Evolutionary conservation across 768 basidiomycete species (phyloP), one percentile per base, ranked within the genome.

Genomic region (Sporobolomyces pararoseus): DNA sequence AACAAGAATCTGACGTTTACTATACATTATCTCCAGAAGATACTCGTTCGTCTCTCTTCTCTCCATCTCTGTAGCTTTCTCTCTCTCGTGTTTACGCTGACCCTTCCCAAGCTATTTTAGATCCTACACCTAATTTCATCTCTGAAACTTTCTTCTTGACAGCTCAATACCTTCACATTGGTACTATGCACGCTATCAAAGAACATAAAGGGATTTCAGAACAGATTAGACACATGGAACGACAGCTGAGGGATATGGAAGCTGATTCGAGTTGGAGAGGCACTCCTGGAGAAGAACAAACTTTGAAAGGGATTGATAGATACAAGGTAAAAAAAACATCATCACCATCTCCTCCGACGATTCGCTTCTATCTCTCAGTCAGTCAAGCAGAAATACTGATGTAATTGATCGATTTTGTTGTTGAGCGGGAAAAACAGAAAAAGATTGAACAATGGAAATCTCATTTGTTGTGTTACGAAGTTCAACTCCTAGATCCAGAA

Each of bases 101-200:
- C n/a, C n/a, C n/a, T n/a, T n/a, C n/a, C n/a, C n/a, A n/a, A n/a
- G n/a, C n/a, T n/a, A n/a, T 37, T 17, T 39, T 4, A 59, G 75
- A 75, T 86, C 86, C 85, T 4, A 78, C 87, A 7, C 87, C 89
- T 3, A 96, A 96, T 78, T 99, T 99, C 80, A 91, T 97, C 71
- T 91, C 95, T 9, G 88, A 97, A 51, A 86, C 96, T 25, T 98
- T 97, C 82, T 97, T 90, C 81, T 83, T 97, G 51, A 84, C 88
- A 12, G 84, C 90, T 55, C 88, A 91, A 0, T 89, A 88, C 83
- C 88, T 89, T 64, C 95, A 99, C 80, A 88, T 91, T 65, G 95
- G 94, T 4, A 85, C 89, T 69, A 83, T 89, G 73, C 87, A 85
- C 78, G 90, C 91, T 1, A 87, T 94, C 52, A 86, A 86, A 47